Evolutionary conservation across 108 stramenopile species (phyloP), one percentile per base, ranked within the genome.

Genomic region (Conticribra weissflogii): DNA sequence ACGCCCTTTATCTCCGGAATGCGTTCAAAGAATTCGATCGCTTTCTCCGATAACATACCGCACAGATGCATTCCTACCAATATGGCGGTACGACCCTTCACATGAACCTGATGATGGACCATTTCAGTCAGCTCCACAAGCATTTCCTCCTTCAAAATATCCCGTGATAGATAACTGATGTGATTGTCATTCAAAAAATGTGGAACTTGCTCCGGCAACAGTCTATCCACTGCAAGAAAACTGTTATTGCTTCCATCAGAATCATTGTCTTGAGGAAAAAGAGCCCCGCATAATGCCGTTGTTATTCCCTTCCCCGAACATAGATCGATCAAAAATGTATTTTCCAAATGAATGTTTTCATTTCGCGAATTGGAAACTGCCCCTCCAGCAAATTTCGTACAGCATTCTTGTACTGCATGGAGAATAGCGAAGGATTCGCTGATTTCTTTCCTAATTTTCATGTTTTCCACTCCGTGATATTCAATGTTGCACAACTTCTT

Each of bases 11-110:
- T 68, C 16, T 24, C 63, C 5, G 66, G 58, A 44, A 74, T 74
- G 0, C 49, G 25, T 59, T 68, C 65, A 47, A 74, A 74, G 29
- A 68, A 45, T 33, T 74, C 66, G 23, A 74, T 59, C 7, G 66
- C 73, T 59, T 58, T 34, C 46, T 68, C 73, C 3, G 66, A 68
- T 22, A 74, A 49, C 19, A 68, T 52, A 3, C 73, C 73, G 53
- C 73, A 74, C 3, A 66, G 44, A 36, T 74, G 73, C 73, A 74
- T 74, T 2, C 73, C 73, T 8, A 74, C 73, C 18, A 74, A 29
- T 2, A 74, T 59, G 0, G 66, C 31, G 3, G 49, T 59, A n/a
- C 73, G 65, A 30, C 59, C 66, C 7, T 60, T 3, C 16, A 53
- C 53, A 21, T 25, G 15, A 2, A 52, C 53, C 46, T 74, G 73